Evolutionary conservation across 2,329 filamentous ascomycete genomes (phyloP).

Genomic region (Cladosporium sp.): DNA sequence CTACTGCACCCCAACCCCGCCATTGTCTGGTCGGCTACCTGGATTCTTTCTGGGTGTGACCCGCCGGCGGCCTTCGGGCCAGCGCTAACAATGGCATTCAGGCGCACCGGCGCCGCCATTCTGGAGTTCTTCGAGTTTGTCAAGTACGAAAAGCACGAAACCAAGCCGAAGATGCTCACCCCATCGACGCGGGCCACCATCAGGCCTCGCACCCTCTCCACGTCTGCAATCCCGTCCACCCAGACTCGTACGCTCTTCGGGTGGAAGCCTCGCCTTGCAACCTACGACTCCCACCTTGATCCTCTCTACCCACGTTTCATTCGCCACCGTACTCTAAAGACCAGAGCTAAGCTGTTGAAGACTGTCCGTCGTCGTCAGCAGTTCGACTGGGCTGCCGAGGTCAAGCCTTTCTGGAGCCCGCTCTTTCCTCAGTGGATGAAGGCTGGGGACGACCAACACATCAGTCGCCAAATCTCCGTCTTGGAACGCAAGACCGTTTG

Average conservation of each 20-base stretch:
- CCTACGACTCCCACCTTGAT: conserved; percentile 30
- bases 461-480: too few relatives aligned
- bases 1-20: too few relatives aligned
- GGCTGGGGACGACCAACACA: too few relatives aligned
- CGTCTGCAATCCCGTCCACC: background rate
- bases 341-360: conserved; percentile 28
- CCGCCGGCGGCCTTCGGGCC: too few relatives aligned
- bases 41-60: too few relatives aligned
- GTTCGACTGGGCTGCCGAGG: conserved; percentile 28
- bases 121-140: too few relatives aligned
- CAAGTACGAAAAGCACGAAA: too few relatives aligned
- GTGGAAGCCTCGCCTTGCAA: conserved; percentile 21
- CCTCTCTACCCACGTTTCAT: conserved; percentile 28
- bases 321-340: conserved; percentile 27
- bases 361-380: conserved; percentile 26
- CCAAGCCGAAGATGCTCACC: background rate
- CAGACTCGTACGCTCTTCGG: conserved; percentile 24
- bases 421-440: conserved; percentile 27
- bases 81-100: too few relatives aligned
- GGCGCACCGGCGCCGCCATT: too few relatives aligned
- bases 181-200: conserved; percentile 9
- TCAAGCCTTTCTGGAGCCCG: conserved; percentile 28
- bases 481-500: too few relatives aligned
- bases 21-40: too few relatives aligned
- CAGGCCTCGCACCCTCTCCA: conserved; percentile 9